Conservation (phyloP, 805 yeast genomes). For the Hanseniaspora clermontiae region DNA sequence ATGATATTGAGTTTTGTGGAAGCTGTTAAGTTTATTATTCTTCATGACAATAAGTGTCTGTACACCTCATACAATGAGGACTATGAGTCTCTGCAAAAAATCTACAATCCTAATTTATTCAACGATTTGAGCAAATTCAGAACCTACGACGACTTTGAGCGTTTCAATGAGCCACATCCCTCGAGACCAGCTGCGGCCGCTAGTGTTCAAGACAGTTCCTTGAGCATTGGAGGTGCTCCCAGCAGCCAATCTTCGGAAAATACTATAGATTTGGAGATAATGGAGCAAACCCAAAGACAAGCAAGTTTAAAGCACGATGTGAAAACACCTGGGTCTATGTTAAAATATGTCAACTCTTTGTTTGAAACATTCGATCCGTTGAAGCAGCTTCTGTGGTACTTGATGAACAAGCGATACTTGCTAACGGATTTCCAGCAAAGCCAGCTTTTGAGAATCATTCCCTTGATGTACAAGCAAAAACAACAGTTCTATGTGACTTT, state of each 20-base stretch:
- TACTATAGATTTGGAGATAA: conserved; percentile 16
- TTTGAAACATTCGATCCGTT: conserved; percentile 41
- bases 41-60: conserved; percentile 46
- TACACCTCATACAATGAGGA: conserved; percentile 46
- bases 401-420: conserved; percentile 45
- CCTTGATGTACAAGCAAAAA: conserved; percentile 49
- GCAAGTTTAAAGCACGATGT: conserved; percentile 15
- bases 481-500: conserved; percentile 51
- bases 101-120: conserved; percentile 20
- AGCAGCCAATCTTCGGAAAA: background rate
- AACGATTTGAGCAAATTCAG: conserved; percentile 6
- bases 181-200: background rate
- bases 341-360: conserved; percentile 20
- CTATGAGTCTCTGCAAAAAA: conserved; percentile 29
- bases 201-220: background rate
- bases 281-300: conserved; percentile 18
- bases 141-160: conserved; percentile 5
- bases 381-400: conserved; percentile 50
- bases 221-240: conserved; percentile 12
- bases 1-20: conserved; percentile 37
- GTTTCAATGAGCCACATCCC: background rate
- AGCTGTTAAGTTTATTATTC: conserved; percentile 54
- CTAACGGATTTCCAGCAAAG: conserved; percentile 49
- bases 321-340: conserved; percentile 21
- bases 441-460: conserved; percentile 48